Evolutionary conservation across 1,139 yeast species (phyloP).

Genomic region (Candida sp.): DNA sequence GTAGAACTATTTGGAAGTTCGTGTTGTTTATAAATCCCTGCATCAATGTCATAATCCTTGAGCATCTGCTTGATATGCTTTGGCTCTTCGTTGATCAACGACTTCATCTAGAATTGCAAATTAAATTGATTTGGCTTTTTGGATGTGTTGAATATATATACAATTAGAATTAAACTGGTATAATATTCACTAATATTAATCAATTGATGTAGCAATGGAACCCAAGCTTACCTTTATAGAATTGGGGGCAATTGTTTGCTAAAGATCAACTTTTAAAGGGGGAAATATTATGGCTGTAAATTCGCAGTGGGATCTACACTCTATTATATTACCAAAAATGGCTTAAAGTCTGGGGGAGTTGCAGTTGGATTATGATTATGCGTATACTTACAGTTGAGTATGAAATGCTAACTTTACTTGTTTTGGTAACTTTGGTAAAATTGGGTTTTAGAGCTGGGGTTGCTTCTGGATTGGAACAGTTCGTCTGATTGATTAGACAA

Average conservation of each 20-base stretch:
- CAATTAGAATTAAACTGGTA: background rate
- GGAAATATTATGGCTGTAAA: background rate
- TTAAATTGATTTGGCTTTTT: background rate
- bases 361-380: no score
- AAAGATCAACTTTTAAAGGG: background rate
- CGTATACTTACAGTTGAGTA: no score
- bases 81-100: constrained; percentile 1
- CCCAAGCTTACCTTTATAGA: no score
- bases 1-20: background rate
- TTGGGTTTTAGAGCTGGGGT: no score
- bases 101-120: background rate
- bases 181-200: background rate
- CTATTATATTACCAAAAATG: no score
- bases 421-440: no score
- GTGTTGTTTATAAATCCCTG: background rate
- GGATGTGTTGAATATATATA: background rate
- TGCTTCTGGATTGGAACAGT: no score
- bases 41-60: background rate
- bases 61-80: background rate
- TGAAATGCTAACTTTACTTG: no score
- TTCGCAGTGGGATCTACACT: background rate
- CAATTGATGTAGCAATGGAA: background rate
- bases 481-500: no score
- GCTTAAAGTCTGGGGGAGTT: no score
- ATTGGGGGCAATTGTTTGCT: no score